These are phyloP conservation scores for Cryptococcus jaspeensis DNA, from an alignment of 1,284 basidiomycete genomes.

Conservation along the genomic window DNA sequence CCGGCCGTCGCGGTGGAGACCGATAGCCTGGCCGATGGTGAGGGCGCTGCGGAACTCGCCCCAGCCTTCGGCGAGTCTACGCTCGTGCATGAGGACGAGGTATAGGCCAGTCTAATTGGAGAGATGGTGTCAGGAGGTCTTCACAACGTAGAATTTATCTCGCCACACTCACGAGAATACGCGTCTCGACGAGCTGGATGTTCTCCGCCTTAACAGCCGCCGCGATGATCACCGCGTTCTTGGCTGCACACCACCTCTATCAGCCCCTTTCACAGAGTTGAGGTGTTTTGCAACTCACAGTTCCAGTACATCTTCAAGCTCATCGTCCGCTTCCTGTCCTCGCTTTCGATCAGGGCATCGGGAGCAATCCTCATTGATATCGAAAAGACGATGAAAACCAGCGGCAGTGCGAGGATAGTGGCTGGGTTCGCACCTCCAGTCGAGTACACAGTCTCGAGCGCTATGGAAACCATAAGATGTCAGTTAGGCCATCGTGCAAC, in stretches of 20 bases:
- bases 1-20: slow-evolving; percentile 83
- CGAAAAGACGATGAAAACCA: slow-evolving; percentile 86
- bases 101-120: slow-evolving; percentile 73
- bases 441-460: slow-evolving; percentile 71
- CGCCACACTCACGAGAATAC: slow-evolving; percentile 61
- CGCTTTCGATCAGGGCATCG: slow-evolving; percentile 71
- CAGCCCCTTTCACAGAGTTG: not conserved
- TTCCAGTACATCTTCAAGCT: slow-evolving; percentile 87
- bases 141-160: not conserved
- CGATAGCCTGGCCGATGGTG: slow-evolving; percentile 84
- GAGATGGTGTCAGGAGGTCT: slow-evolving; percentile 8
- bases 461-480: slow-evolving; percentile 11
- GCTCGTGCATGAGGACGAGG: slow-evolving; percentile 64
- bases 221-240: slow-evolving; percentile 75
- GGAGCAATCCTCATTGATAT: slow-evolving; percentile 83
- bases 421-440: slow-evolving; percentile 14
- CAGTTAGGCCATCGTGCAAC: not conserved
- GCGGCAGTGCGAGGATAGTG: slow-evolving; percentile 59
- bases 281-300: slow-evolving; percentile 59
- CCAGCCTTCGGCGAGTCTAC: slow-evolving; percentile 71
- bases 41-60: slow-evolving; percentile 87
- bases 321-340: slow-evolving; percentile 64
- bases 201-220: slow-evolving; percentile 85
- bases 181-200: slow-evolving; percentile 80
- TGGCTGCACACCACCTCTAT: slow-evolving; percentile 57